phyloP scores from a whole-genome alignment of 345 rosid species.

The Chamaenerion angustifolium region DNA sequence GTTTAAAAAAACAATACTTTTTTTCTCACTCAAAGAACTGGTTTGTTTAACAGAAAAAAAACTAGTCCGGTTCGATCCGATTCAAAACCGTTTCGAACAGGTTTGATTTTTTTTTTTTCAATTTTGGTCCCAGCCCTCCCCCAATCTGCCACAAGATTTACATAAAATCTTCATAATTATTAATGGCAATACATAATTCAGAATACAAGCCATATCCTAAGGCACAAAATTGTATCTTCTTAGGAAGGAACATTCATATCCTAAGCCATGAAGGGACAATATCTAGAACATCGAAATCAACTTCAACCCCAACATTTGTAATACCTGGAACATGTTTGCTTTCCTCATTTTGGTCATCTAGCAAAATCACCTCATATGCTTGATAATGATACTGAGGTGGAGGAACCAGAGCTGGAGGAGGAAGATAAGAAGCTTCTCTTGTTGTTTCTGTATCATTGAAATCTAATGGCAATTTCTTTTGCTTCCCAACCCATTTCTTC shows the following conservation, averaged over 20 bases:
- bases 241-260: background rate
- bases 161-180: constrained; percentile 1
- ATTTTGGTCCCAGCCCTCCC: constrained; percentile 87
- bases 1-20: too few species aligned
- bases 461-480: constrained; percentile 21
- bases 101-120: constrained; percentile 56
- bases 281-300: constrained; percentile 12
- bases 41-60: too few species aligned
- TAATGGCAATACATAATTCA: too few species aligned
- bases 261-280: constrained; percentile 12
- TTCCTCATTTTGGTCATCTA: constrained; percentile 32
- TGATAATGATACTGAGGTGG: background rate
- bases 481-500: constrained; percentile 35
- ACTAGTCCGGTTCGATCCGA: too few species aligned
- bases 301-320: too few species aligned
- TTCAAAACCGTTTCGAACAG: too few species aligned
- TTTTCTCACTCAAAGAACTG: too few species aligned
- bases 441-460: constrained; percentile 17
- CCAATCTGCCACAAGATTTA: constrained; percentile 36
- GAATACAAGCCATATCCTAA: too few species aligned
- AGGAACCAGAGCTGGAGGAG: constrained; percentile 4
- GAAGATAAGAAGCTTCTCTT: constrained; percentile 18
- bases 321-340: constrained; percentile 10
- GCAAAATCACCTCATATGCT: constrained; percentile 33
- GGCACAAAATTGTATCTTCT: too few species aligned